Conservation (phyloP, 2,329 filamentous ascomycete species). For the Sporothrix variecibatus region DNA sequence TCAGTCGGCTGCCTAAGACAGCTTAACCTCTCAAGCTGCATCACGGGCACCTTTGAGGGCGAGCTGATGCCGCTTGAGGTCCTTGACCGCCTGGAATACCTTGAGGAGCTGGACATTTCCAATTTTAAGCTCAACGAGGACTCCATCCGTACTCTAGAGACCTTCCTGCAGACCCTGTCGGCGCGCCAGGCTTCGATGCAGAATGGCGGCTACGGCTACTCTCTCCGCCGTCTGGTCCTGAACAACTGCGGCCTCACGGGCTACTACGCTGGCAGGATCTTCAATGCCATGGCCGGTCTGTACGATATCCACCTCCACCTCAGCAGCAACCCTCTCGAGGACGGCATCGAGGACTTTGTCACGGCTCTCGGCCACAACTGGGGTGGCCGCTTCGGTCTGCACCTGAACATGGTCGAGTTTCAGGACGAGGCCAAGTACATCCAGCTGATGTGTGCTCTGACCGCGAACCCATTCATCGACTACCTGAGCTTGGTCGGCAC, state of each 20-base stretch:
- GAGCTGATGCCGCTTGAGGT: slow-evolving; percentile 51
- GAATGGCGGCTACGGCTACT: slow-evolving; percentile 25
- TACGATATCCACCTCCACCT: slow-evolving; percentile 52
- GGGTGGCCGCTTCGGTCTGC: slow-evolving; percentile 50
- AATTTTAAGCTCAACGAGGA: slow-evolving; percentile 49
- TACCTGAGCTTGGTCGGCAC: slow-evolving; percentile 58
- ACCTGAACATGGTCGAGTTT: slow-evolving; percentile 61
- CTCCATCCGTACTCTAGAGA: slow-evolving; percentile 50
- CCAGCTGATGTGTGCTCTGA: slow-evolving; percentile 52
- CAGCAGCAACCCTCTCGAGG: slow-evolving; percentile 56
- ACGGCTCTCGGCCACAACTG: slow-evolving; percentile 50
- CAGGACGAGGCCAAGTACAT: slow-evolving; percentile 54
- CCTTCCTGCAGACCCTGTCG: slow-evolving; percentile 42
- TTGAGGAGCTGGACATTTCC: slow-evolving; percentile 58
- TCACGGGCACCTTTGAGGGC: slow-evolving; percentile 48
- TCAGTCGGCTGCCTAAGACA: slow-evolving; percentile 48
- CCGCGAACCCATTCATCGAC: slow-evolving; percentile 52
- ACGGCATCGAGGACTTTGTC: slow-evolving; percentile 53
- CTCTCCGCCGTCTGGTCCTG: slow-evolving; percentile 46
- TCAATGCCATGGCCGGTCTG: slow-evolving; percentile 51
- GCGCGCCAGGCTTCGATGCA: slow-evolving; percentile 24
- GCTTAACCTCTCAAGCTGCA: slow-evolving; percentile 54
- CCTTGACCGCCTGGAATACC: slow-evolving; percentile 45
- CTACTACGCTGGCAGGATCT: slow-evolving; percentile 51
- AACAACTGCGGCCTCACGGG: slow-evolving; percentile 57